Percentiles rank a stretch among this genome's conserved stretches.
phyloP scores from a whole-genome alignment of 2,329 filamentous ascomycete genomes.

The Sphaceloma murrayae region DNA sequence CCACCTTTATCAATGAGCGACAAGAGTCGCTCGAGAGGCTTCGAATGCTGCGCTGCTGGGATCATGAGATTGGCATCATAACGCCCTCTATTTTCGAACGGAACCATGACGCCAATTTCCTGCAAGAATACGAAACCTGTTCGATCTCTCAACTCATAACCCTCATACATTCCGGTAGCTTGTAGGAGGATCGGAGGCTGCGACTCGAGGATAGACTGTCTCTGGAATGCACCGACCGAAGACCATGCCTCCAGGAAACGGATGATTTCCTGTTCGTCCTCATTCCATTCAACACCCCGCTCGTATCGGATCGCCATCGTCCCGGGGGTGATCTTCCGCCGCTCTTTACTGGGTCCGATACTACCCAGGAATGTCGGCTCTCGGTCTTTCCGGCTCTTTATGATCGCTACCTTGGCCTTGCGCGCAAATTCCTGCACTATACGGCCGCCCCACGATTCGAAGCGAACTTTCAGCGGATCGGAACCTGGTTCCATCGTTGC shows the following conservation, averaged over 20 bases:
- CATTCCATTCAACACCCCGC: slow-evolving; percentile 36
- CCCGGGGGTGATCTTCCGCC: slow-evolving; percentile 21
- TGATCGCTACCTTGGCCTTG: slow-evolving; percentile 34
- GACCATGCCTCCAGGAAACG: slow-evolving; percentile 62
- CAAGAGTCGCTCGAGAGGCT: slow-evolving; percentile 36
- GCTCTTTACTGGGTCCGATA: slow-evolving; percentile 33
- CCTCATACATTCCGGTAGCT: slow-evolving; percentile 51
- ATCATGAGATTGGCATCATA: slow-evolving; percentile 49
- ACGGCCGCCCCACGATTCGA: slow-evolving; percentile 17
- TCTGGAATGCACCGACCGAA: slow-evolving; percentile 46
- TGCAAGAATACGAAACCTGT: slow-evolving; percentile 60
- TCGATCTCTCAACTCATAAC: slow-evolving; percentile 38
- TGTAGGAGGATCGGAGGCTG: slow-evolving; percentile 57
- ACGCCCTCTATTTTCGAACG: slow-evolving; percentile 59
- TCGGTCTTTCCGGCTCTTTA: slow-evolving; percentile 32
- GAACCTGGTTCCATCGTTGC: slow-evolving; percentile 23
- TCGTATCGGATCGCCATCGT: slow-evolving; percentile 22
- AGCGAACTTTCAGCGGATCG: not conserved
- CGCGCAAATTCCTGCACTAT: slow-evolving; percentile 33
- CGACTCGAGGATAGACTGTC: slow-evolving; percentile 46
- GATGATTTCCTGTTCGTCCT: slow-evolving; percentile 48
- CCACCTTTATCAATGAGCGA: slow-evolving; percentile 24
- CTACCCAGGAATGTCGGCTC: slow-evolving; percentile 27
- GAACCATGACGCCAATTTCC: slow-evolving; percentile 61
- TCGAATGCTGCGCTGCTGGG: slow-evolving; percentile 38